Evolutionary conservation across 345 rosid species (phyloP).

Genomic region (Capsella bursapastoris): DNA sequence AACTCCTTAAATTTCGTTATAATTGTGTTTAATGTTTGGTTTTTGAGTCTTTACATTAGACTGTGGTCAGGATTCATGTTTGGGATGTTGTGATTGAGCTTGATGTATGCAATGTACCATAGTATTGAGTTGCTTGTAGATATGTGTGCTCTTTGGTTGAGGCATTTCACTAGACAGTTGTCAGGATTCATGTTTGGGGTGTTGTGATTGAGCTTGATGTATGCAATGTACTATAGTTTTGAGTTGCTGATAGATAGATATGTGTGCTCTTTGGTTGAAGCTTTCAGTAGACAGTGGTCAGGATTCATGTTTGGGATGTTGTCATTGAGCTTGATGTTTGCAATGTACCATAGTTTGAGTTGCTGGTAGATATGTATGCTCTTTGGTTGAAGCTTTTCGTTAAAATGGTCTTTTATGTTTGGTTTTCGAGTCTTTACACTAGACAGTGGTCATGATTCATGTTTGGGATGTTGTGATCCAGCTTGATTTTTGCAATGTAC

Average conservation of each 20-base stretch:
- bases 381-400: background rate
- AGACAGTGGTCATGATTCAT: background rate
- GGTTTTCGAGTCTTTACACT: background rate
- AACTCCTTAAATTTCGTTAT: too few relatives aligned
- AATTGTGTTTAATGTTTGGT: background rate
- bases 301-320: background rate
- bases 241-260: background rate
- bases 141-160: background rate
- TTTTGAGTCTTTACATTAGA: background rate
- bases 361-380: background rate
- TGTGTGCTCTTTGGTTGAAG: background rate
- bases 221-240: conserved; percentile 14
- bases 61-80: background rate
- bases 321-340: conserved; percentile 3
- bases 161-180: background rate
- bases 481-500: conserved; percentile 4
- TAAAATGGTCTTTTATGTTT: background rate
- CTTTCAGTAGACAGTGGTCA: background rate
- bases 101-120: conserved; percentile 5
- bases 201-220: conserved; percentile 7
- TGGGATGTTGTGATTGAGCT: conserved; percentile 10
- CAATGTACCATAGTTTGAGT: conserved; percentile 14
- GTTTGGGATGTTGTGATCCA: background rate
- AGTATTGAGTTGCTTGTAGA: background rate
- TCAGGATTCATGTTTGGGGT: background rate